Conservation (phyloP, 1,139 yeast species). For the Zygosaccharomyces sapae region DNA sequence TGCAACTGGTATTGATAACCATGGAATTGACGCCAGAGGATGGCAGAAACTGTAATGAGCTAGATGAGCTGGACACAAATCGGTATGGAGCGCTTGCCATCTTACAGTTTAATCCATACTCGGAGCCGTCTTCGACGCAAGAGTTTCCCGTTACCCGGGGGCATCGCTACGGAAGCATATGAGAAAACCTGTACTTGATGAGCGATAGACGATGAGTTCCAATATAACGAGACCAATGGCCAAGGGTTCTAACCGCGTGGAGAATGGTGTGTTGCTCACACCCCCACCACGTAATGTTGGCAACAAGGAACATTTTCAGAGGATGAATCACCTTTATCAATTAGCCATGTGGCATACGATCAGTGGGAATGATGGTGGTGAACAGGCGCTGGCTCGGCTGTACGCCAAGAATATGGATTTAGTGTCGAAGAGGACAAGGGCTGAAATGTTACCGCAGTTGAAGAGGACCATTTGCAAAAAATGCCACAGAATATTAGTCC, state of each 20-base stretch:
- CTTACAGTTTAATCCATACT: conserved; percentile 17
- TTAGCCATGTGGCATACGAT: conserved; percentile 23
- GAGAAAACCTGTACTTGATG: not conserved
- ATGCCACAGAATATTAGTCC: conserved; percentile 26
- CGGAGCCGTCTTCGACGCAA: conserved; percentile 5
- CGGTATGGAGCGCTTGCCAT: conserved; percentile 22
- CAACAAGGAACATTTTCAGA: conserved; percentile 31
- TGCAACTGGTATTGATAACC: conserved; percentile 15
- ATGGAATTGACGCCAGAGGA: conserved; percentile 14
- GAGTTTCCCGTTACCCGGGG: conserved; percentile 11
- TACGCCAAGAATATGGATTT: conserved; percentile 26
- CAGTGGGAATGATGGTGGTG: conserved; percentile 9
- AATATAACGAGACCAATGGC: conserved; percentile 1
- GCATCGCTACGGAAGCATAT: conserved; percentile 12
- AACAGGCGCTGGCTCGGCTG: conserved; percentile 23
- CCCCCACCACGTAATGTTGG: conserved; percentile 27
- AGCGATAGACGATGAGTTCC: too few relatives aligned
- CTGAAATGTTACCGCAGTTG: conserved; percentile 25
- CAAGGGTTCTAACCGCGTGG: conserved; percentile 11
- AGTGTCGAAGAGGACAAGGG: conserved; percentile 30
- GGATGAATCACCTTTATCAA: conserved; percentile 33
- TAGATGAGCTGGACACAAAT: conserved; percentile 14
- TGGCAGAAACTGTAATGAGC: conserved; percentile 10
- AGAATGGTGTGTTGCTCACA: conserved; percentile 20
- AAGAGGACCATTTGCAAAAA: conserved; percentile 32